Evolutionary conservation across 2,329 filamentous ascomycete genomes (phyloP).

Genomic region (Zalaria sp.): DNA sequence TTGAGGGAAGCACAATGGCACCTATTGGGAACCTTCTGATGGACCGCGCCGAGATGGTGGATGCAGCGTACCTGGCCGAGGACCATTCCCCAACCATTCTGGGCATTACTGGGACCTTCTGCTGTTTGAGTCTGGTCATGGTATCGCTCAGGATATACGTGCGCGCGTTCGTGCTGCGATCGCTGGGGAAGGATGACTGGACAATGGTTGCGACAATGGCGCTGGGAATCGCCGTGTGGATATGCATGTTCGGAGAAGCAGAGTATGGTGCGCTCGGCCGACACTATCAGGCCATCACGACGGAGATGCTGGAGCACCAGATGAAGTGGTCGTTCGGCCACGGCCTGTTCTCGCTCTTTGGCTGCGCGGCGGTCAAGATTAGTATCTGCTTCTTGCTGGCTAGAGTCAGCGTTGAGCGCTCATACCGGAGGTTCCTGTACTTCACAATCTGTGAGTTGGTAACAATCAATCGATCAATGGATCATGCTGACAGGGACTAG

Average conservation of each 20-base stretch:
- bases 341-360: constrained; percentile 31
- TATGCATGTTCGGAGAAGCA: constrained; percentile 30
- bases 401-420: constrained; percentile 19
- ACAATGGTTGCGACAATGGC: constrained; percentile 29
- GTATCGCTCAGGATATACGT: constrained; percentile 16
- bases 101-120: constrained; percentile 6
- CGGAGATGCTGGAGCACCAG: constrained; percentile 20
- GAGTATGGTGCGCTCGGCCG: constrained; percentile 33
- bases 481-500: constrained; percentile 13
- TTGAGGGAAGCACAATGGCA: too few relatives aligned
- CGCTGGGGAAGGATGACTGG: constrained; percentile 36
- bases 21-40: too few relatives aligned
- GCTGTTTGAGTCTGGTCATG: constrained; percentile 5
- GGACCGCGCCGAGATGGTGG: too few relatives aligned
- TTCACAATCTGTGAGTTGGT: too few relatives aligned
- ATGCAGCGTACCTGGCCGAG: constrained; percentile 4
- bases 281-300: constrained; percentile 19
- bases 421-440: too few relatives aligned
- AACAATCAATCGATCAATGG: too few relatives aligned
- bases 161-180: constrained; percentile 31
- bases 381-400: constrained; percentile 33
- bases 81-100: constrained; percentile 6
- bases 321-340: constrained; percentile 31
- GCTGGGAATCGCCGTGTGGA: constrained; percentile 16
- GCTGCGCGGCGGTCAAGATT: constrained; percentile 31